Percentiles rank a stretch among this genome's conserved stretches.
These are phyloP conservation scores for Arxiozyma heterogenica DNA, from an alignment of 1,139 yeast species.

Conservation along the genomic window DNA sequence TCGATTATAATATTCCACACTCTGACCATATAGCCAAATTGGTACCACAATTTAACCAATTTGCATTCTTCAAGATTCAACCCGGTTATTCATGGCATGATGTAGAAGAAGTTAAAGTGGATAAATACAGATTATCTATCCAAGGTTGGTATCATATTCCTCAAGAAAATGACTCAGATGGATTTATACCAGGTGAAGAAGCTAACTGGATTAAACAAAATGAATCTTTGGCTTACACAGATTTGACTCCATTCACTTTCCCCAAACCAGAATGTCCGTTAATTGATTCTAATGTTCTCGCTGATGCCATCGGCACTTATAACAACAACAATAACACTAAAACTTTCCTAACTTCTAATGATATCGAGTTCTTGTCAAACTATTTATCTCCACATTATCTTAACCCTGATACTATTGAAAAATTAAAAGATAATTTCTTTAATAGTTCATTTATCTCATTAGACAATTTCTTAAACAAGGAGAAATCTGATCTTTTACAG, in stretches of 20 bases:
- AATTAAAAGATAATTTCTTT: slow-evolving; percentile 44
- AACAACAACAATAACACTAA: slow-evolving; percentile 4
- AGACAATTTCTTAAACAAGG: slow-evolving; percentile 49
- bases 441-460: slow-evolving; percentile 67
- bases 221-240: slow-evolving; percentile 73
- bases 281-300: slow-evolving; percentile 14
- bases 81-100: slow-evolving; percentile 97
- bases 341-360: slow-evolving; percentile 32
- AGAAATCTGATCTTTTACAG: slow-evolving; percentile 42
- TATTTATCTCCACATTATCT: slow-evolving; percentile 55
- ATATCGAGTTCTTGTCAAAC: slow-evolving; percentile 38
- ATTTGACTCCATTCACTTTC: slow-evolving; percentile 71
- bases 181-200: slow-evolving; percentile 71
- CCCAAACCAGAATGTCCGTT: slow-evolving; percentile 44
- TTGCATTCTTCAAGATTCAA: slow-evolving; percentile 90
- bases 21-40: slow-evolving; percentile 63
- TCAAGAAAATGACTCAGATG: slow-evolving; percentile 76
- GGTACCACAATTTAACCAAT: slow-evolving; percentile 90
- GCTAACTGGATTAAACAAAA: slow-evolving; percentile 54
- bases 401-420: slow-evolving; percentile 33
- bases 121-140: slow-evolving; percentile 79
- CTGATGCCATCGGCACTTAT: neutral
- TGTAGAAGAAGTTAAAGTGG: slow-evolving; percentile 91
- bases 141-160: slow-evolving; percentile 99
- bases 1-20: slow-evolving; percentile 81